Percentiles rank a stretch among this genome's conserved stretches.
Conservation (phyloP, 2,329 filamentous ascomycete species). For the Colletotrichum sublineola region DNA sequence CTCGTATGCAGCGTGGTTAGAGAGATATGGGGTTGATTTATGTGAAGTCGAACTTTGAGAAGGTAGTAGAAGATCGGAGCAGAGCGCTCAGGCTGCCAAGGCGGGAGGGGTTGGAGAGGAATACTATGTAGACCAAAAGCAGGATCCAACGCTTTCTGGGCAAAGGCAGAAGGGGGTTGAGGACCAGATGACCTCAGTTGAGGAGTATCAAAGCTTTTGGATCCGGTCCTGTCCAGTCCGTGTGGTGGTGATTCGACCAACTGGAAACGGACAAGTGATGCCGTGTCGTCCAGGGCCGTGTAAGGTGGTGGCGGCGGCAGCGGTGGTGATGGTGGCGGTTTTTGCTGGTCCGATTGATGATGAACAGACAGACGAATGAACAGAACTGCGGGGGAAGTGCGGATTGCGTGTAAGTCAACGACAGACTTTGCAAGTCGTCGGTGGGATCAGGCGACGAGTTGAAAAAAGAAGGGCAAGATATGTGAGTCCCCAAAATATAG, state of each 20-base stretch:
- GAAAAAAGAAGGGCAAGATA: neutral
- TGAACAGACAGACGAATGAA: neutral
- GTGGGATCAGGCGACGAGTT: neutral
- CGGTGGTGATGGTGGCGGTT: neutral
- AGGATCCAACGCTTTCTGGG: constrained; percentile 27
- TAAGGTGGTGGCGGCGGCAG: neutral
- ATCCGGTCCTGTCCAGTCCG: constrained; percentile 38
- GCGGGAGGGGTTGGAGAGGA: constrained; percentile 19
- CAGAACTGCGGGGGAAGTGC: neutral
- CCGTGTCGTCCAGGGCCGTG: constrained; percentile 18
- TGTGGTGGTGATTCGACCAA: constrained; percentile 42
- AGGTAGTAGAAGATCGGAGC: constrained; percentile 28
- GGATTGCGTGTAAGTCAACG: constrained; percentile 10
- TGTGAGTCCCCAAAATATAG: neutral
- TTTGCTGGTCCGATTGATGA: neutral
- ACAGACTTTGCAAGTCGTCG: neutral
- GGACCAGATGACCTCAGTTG: constrained; percentile 37
- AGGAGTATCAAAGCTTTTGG: constrained; percentile 40
- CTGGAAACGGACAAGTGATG: constrained; percentile 40
- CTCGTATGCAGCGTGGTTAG: constrained; percentile 28
- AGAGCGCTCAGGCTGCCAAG: constrained; percentile 27
- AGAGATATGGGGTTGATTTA: constrained; percentile 34
- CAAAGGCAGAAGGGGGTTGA: constrained; percentile 12
- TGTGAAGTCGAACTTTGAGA: constrained; percentile 39
- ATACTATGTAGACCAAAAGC: constrained; percentile 8